Conservation (phyloP, 139 green algal genomes). For the Chlamydomonas sphaeroides region DNA sequence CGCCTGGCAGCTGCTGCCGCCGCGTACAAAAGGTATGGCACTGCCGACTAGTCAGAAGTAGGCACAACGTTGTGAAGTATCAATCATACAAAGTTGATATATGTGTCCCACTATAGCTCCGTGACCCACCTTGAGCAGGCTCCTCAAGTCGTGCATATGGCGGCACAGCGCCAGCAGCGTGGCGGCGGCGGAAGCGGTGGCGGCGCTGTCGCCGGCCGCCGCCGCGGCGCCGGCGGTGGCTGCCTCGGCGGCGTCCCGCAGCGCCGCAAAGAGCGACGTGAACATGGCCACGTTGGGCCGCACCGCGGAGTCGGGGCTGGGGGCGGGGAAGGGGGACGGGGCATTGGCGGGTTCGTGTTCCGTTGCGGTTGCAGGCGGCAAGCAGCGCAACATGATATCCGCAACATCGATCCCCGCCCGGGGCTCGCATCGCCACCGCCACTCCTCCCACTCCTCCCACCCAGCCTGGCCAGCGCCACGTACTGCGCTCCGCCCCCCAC, state of each 20-base stretch:
- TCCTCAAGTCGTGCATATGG: constrained; percentile 25
- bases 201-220: constrained; percentile 5
- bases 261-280: background rate
- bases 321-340: background rate
- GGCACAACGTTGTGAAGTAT: too few species aligned
- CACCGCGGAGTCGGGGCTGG: constrained; percentile 38
- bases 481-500: background rate
- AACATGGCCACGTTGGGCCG: constrained; percentile 41
- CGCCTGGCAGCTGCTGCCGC: too few species aligned
- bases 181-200: constrained; percentile 10
- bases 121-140: constrained; percentile 34
- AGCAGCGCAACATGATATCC: too few species aligned
- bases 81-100: too few species aligned
- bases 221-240: constrained; percentile 10
- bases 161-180: constrained; percentile 15
- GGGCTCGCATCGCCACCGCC: background rate
- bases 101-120: too few species aligned
- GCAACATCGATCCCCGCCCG: too few species aligned
- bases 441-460: background rate
- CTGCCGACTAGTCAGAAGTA: too few species aligned
- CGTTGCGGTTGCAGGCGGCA: too few species aligned
- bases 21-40: too few species aligned
- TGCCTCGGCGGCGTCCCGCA: constrained; percentile 12
- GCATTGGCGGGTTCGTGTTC: background rate
- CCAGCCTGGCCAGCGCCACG: too few species aligned